These are phyloP conservation scores for Russula virescens DNA, from an alignment of 768 basidiomycete genomes.

Conservation along the genomic window DNA sequence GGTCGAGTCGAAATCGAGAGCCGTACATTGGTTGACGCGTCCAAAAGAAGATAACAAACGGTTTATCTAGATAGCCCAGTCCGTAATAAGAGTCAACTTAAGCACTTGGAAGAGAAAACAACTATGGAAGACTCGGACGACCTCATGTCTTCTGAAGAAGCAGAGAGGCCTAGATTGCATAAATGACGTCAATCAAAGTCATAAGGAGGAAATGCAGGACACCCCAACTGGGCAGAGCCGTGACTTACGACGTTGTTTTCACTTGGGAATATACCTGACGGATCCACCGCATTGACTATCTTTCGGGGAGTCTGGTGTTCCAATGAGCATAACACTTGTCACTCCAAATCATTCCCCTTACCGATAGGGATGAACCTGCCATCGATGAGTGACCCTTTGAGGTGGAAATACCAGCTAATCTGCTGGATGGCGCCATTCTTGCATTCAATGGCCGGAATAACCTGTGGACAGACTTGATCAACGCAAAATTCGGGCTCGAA, in stretches of 20 bases:
- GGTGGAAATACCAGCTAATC: slow-evolving; percentile 60
- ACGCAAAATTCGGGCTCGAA: slow-evolving; percentile 8
- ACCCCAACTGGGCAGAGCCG: slow-evolving; percentile 26
- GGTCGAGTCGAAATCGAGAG: too few species aligned
- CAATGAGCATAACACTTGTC: background rate
- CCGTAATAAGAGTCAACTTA: too few species aligned
- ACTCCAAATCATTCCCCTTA: slow-evolving; percentile 28
- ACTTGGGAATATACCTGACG: slow-evolving; percentile 57
- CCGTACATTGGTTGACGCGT: background rate
- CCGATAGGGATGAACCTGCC: slow-evolving; percentile 57
- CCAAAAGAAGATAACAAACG: too few species aligned
- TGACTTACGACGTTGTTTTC: slow-evolving; percentile 9
- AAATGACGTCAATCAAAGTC: background rate
- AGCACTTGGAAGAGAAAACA: too few species aligned
- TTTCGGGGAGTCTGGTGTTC: slow-evolving; percentile 43
- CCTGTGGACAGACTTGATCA: slow-evolving; percentile 1
- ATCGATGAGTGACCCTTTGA: slow-evolving; percentile 61
- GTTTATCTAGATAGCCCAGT: too few species aligned
- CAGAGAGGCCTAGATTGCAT: background rate
- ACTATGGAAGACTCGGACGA: too few species aligned
- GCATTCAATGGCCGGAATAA: slow-evolving; percentile 48
- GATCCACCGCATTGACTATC: slow-evolving; percentile 48
- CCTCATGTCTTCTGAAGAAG: too few species aligned
- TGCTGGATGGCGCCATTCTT: slow-evolving; percentile 32
- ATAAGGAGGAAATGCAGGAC: background rate